A percentile compares a stretch with the other conserved stretches of the same genome.
phyloP scores from a whole-genome alignment of 2,329 filamentous ascomycete genomes.

The Fusarium lateritium region DNA sequence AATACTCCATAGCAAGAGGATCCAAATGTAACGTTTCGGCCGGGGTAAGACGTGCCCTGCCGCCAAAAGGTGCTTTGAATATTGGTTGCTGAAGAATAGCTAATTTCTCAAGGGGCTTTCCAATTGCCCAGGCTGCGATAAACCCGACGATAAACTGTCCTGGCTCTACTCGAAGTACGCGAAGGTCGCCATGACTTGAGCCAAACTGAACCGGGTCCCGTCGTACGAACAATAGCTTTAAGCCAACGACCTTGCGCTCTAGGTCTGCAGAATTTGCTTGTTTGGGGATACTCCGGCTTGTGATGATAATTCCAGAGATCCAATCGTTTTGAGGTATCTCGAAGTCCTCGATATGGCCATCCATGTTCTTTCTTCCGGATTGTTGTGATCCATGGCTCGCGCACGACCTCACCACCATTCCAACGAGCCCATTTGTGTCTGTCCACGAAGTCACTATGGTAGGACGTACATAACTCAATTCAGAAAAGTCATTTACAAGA shows the following conservation, averaged over 20 bases:
- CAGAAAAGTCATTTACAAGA: neutral
- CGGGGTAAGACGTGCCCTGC: too few relatives aligned
- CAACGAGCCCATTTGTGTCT: neutral
- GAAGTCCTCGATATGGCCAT: neutral
- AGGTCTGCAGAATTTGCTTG: too few relatives aligned
- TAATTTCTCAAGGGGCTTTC: too few relatives aligned
- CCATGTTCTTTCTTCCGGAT: neutral
- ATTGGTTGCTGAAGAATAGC: too few relatives aligned
- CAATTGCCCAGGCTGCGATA: too few relatives aligned
- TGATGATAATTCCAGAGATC: conserved; percentile 6
- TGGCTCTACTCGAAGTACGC: too few relatives aligned
- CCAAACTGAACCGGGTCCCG: too few relatives aligned
- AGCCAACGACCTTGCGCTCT: too few relatives aligned
- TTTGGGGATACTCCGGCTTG: neutral
- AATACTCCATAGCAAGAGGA: neutral
- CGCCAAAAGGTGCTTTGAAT: too few relatives aligned
- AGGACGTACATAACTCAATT: neutral
- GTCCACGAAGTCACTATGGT: conserved; percentile 2
- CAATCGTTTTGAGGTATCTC: conserved; percentile 1
- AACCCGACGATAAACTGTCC: too few relatives aligned
- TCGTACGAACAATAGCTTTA: too few relatives aligned
- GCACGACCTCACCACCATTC: neutral
- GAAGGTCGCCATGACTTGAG: too few relatives aligned
- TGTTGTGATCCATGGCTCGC: neutral
- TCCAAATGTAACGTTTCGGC: neutral